Conservation (phyloP, 306 rosid genomes). For the Cucurbita argyrosperma region DNA sequence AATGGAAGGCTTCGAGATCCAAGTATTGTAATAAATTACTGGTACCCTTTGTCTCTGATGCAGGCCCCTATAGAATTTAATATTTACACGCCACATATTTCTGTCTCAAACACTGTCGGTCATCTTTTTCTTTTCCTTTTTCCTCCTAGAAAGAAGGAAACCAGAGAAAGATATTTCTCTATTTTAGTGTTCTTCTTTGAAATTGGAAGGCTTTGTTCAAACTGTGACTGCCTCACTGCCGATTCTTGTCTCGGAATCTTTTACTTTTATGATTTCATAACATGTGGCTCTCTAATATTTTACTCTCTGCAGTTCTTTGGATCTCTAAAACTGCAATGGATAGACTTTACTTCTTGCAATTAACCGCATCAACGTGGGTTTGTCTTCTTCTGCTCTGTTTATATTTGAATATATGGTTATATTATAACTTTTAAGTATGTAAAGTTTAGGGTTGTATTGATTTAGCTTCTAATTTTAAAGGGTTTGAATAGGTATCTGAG, state of each 20-base stretch:
- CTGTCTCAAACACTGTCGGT: slow-evolving; percentile 30
- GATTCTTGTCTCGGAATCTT: slow-evolving; percentile 8
- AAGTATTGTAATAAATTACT: background rate
- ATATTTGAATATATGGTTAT: background rate
- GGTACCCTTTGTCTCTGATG: slow-evolving; percentile 17
- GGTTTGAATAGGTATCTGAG: no score
- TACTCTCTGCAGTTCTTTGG: background rate
- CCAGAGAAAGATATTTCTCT: background rate
- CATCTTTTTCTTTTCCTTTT: slow-evolving; percentile 8
- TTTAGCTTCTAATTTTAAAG: background rate
- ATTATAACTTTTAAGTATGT: background rate
- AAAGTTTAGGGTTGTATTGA: background rate
- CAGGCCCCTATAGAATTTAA: slow-evolving; percentile 11
- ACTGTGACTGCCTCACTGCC: slow-evolving; percentile 20
- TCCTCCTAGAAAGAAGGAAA: slow-evolving; percentile 3
- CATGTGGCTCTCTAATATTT: background rate
- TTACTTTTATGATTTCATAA: background rate
- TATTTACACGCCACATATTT: background rate
- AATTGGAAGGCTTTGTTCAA: background rate
- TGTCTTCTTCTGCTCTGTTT: background rate
- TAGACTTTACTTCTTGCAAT: background rate
- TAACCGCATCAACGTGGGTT: background rate
- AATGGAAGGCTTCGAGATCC: background rate
- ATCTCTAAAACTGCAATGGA: background rate
- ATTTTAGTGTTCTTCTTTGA: background rate